Evolutionary conservation across 768 basidiomycete species (phyloP), one percentile per base, ranked within the genome.

Genomic region (Suillus brevipes): DNA sequence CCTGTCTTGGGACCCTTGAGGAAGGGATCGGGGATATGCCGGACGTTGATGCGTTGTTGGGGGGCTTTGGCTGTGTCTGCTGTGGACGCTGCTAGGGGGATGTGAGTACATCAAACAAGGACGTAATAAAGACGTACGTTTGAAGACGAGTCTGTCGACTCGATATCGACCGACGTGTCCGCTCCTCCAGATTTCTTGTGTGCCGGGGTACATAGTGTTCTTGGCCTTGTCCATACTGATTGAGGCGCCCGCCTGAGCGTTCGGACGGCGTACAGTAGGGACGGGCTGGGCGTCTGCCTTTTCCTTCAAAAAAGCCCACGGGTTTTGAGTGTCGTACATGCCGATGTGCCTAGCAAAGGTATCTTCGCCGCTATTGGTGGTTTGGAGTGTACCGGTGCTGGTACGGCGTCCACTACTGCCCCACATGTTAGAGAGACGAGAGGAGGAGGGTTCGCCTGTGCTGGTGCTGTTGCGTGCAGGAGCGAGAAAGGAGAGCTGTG

Each of bases 171-270:
- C 91, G 45, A 88, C 82, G 42, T 84, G 77, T 12, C 82, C 82
- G 69, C 87, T 89, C 58, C 80, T 78, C 91, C 91, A 93, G 64
- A 86, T 78, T 69, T 92, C 91, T 64, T 86, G 84, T 31, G 71
- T 60, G 28, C 73, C 68, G 3, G 75, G 68, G 42, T 68, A 45
- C 34, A 68, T 64, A 28, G 72, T 73, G 28, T 69, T 71, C 9
- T 42, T 65, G 25, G 53, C 40, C 42, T 71, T 70, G n/a, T 70
- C 68, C 9, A 61, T 12, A 13, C 52, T 66, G 4, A 57, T 58
- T 58, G 72, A 53, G 63, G 49, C 25, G 59, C 63, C 61, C 57
- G 71, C 55, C 4, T 65, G 66, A 43, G 40, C 67, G 52, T 67
- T 70, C 49, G 66, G 61, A 64, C 70, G 68, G 60, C 76, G 65